Evolutionary conservation across 495 filamentous ascomycete species (phyloP), one percentile per base, ranked within the genome.

Genomic region (Aspergillus panamensis): DNA sequence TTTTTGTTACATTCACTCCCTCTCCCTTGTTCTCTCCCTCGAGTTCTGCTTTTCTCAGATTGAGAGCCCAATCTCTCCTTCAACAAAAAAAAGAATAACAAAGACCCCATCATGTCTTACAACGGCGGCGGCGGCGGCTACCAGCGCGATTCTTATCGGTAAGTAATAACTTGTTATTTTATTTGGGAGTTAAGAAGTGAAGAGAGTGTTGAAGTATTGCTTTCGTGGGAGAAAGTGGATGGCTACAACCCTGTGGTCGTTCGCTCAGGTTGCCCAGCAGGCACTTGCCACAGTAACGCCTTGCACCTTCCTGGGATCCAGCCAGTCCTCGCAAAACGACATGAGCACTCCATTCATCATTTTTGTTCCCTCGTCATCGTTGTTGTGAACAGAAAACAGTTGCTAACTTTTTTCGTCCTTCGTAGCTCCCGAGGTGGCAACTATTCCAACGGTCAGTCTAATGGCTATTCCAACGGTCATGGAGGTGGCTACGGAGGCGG

Each of bases 31-130:
- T 63, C 50, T 58, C 53, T 29, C 51, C 21, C 30, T 42, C 31
- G 43, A 51, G 29, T 42, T 49, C 37, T 48, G 40, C 31, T 47
- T 51, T 58, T 57, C 40, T 50, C 50, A 20, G 14, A 21, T 45
- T 47, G 40, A 55, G 25, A 42, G 48, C 20, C 33, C 55, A 19
- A 35, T 19, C 53, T 59, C 58, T 42, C 44, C 55, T 57, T 49
- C 29, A n/a, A n/a, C 25, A 25, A 45, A 20, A 39, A 53, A 32
- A 57, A 59, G 25, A 43, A 51, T 58, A 71, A 59, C 67, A 64
- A 43, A 54, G 65, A 59, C 69, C 50, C 60, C 67, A 75, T 63
- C 68, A 86, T 89, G 87, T 90, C 86, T 75, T 91, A 89, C 83
- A 84, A 62, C 60, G 53, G 53, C 58, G 52, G 19, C 42, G 19